phyloP scores from a whole-genome alignment of 768 basidiomycete species.

The Mycena floridula region DNA sequence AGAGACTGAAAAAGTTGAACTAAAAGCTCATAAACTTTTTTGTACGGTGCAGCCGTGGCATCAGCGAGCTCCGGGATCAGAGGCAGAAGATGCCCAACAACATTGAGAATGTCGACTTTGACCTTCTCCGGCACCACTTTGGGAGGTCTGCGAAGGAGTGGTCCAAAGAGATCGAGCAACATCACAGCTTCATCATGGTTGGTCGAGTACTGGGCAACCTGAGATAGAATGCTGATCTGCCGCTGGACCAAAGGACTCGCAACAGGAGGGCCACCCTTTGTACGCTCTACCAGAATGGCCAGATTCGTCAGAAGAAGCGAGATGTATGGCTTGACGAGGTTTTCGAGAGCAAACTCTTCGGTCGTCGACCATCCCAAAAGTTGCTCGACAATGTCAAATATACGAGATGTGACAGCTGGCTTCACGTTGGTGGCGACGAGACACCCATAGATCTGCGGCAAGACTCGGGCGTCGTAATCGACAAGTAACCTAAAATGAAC shows the following conservation, averaged over 20 bases:
- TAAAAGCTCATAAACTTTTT: conserved; percentile 57
- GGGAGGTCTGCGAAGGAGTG: conserved; percentile 71
- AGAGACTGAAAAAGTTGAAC: conserved; percentile 74
- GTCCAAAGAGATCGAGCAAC: conserved; percentile 67
- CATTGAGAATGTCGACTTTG: conserved; percentile 76
- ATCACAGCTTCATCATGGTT: conserved; percentile 67
- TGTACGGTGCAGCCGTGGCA: conserved; percentile 33
- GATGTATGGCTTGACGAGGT: conserved; percentile 64
- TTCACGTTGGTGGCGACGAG: conserved; percentile 82
- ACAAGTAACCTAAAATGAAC: conserved; percentile 61
- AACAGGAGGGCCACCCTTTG: conserved; percentile 37
- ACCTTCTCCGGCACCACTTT: conserved; percentile 79
- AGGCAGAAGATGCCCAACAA: conserved; percentile 58
- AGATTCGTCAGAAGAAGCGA: conserved; percentile 67
- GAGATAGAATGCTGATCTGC: conserved; percentile 76
- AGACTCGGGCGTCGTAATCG: conserved; percentile 55
- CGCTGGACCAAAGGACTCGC: conserved; percentile 70
- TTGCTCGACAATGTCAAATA: conserved; percentile 82
- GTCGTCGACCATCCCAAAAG: conserved; percentile 51
- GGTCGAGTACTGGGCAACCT: conserved; percentile 67
- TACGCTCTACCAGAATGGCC: conserved; percentile 58
- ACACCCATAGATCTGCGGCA: conserved; percentile 80
- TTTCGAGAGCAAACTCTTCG: conserved; percentile 41
- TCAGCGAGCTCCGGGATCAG: conserved; percentile 60
- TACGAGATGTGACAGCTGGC: conserved; percentile 67